Evolutionary conservation across 768 basidiomycete species (phyloP), one percentile per base, ranked within the genome.

Genomic region (Hericium erinaceus): DNA sequence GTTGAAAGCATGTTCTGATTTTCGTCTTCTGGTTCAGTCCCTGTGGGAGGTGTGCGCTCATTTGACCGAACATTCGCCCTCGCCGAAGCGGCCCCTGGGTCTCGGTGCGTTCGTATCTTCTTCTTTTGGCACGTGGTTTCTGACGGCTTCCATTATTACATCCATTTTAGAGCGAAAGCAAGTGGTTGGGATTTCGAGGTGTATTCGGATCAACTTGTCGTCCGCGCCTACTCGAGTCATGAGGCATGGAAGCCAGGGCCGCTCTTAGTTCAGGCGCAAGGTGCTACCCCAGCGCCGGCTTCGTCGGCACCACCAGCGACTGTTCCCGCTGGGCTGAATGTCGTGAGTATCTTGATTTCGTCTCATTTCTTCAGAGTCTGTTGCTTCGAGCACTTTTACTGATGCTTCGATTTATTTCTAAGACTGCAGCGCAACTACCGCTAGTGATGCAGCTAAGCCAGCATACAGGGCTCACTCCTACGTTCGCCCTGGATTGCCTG

Each of bases 41-140:
- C 87, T 26, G 76, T 83, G 9, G 81, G 82, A 55, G 94, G 93
- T 11, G 73, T 92, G 22, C 82, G 95, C 49, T 95, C 94, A 20
- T 99, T 99, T 71, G 93, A 97, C 68, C 80, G 97, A 57, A 85
- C 91, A 0, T 95, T 98, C 67, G 79, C 98, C 56, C 75, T 99
- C 24, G 83, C 85, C 4, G 87, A 89, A 40, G 87, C 94, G 2
- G 72, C 83, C 24, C 83, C 87, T 54, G 89, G 85, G 26, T 94
- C 95, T 64, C 75, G 84, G 94, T 95, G 71, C 62, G 93, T 79
- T 53, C 33, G 33, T 33, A 48, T 26, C 16, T 4, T 22, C 57
- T 51, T 52, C 20, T 15, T 55, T 48, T 28, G 39, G 18, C 33
- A 39, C 44, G 59, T 51, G 60, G 62, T 57, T 61, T 56, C 22